These are phyloP conservation scores for Fusarium tuaranense DNA, from an alignment of 2,329 filamentous ascomycete species.

Conservation along the genomic window DNA sequence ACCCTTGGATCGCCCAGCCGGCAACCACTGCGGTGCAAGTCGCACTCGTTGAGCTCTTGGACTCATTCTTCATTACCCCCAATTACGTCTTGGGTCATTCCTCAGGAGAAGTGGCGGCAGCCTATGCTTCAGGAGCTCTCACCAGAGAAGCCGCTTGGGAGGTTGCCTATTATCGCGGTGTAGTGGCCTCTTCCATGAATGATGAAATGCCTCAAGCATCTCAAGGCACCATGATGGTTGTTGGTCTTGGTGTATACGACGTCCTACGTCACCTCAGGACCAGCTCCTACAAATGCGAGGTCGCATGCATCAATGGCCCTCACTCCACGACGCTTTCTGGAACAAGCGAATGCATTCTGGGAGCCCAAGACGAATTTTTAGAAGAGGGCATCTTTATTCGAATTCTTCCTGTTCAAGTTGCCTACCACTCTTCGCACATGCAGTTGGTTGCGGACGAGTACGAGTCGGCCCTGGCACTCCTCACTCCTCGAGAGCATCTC, in stretches of 20 bases:
- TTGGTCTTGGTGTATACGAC: conserved; percentile 48
- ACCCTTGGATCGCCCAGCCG: conserved; percentile 54
- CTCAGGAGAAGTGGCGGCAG: conserved; percentile 61
- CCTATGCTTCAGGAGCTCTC: conserved; percentile 54
- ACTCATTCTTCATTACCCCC: conserved; percentile 48
- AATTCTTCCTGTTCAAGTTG: conserved; percentile 52
- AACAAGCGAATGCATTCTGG: conserved; percentile 45
- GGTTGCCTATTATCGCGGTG: conserved; percentile 56
- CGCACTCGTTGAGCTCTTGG: conserved; percentile 55
- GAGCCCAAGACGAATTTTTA: conserved; percentile 48
- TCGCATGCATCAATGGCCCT: conserved; percentile 61
- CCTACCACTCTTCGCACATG: conserved; percentile 62
- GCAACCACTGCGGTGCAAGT: conserved; percentile 57
- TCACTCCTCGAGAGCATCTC: conserved; percentile 31
- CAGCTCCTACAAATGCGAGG: conserved; percentile 40
- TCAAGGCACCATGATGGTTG: conserved; percentile 57
- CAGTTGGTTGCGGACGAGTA: conserved; percentile 53
- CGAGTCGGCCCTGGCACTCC: conserved; percentile 37
- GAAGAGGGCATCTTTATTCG: conserved; percentile 49
- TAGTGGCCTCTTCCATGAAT: conserved; percentile 47
- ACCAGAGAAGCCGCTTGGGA: conserved; percentile 54
- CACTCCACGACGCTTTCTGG: conserved; percentile 59
- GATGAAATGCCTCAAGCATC: conserved; percentile 21
- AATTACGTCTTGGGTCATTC: conserved; percentile 57
- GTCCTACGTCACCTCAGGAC: conserved; percentile 44